Conservation (phyloP, 192 early-diverging fungal genomes). For the Coemansia sp. region DNA sequence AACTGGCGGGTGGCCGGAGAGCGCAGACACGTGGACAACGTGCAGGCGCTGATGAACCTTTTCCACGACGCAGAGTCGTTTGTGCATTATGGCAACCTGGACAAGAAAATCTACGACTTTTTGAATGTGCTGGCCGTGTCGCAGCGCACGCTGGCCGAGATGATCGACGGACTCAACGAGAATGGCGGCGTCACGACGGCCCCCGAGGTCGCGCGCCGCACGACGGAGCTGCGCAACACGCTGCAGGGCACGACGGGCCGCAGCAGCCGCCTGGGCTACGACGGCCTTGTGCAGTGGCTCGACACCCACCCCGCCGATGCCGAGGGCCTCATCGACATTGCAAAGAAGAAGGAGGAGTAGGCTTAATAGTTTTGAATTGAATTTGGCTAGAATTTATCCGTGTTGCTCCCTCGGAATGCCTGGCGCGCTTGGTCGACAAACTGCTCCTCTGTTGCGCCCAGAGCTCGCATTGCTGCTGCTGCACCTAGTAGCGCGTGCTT, state of each 20-base stretch:
- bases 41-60: constrained; percentile 45
- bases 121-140: constrained; percentile 15
- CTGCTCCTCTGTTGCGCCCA: constrained; percentile 16
- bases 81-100: constrained; percentile 39
- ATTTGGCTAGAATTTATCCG: no score
- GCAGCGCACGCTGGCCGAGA: constrained; percentile 29
- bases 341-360: not conserved
- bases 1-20: constrained; percentile 18
- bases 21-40: constrained; percentile 31
- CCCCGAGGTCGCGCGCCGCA: constrained; percentile 20
- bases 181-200: constrained; percentile 20
- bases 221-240: constrained; percentile 32
- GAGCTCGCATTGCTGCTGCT: constrained; percentile 19
- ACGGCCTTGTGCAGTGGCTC: constrained; percentile 61
- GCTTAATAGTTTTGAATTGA: not conserved
- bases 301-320: constrained; percentile 28
- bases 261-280: constrained; percentile 57
- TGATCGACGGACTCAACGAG: constrained; percentile 26
- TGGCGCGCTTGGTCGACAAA: constrained; percentile 22
- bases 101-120: constrained; percentile 24
- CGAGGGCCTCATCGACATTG: constrained; percentile 2
- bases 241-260: constrained; percentile 48
- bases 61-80: constrained; percentile 44
- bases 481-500: constrained; percentile 23
- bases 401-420: not conserved